Evolutionary conservation across 2,329 filamentous ascomycete genomes (phyloP).

Genomic region (Verticillium albo-atrum): DNA sequence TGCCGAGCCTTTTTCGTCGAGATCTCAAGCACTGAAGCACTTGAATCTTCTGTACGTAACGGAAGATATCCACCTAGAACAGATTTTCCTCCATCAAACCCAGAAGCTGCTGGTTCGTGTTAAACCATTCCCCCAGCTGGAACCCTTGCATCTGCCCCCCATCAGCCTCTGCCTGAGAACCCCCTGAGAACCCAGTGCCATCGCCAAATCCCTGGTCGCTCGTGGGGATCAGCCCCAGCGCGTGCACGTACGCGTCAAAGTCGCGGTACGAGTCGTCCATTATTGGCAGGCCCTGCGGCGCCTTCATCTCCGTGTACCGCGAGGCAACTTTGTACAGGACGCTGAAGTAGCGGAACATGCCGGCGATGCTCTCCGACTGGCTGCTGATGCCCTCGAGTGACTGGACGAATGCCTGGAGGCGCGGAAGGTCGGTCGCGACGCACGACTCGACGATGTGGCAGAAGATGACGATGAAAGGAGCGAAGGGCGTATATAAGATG

Average conservation of each 20-base stretch:
- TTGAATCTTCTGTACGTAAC: not conserved
- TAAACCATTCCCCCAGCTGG: conserved; percentile 32
- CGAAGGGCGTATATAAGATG: conserved; percentile 45
- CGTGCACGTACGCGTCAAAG: conserved; percentile 47
- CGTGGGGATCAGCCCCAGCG: conserved; percentile 37
- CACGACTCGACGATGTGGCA: conserved; percentile 43
- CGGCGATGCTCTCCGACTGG: conserved; percentile 42
- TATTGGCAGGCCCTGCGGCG: conserved; percentile 18
- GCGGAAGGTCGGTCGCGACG: conserved; percentile 34
- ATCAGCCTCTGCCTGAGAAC: not conserved
- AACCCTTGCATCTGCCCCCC: not conserved
- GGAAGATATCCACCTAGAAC: not conserved
- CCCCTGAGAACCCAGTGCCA: conserved; percentile 29
- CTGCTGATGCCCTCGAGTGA: conserved; percentile 46
- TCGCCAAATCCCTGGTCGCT: conserved; percentile 1
- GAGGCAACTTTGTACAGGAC: conserved; percentile 54
- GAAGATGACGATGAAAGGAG: conserved; percentile 49
- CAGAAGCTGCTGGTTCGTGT: conserved; percentile 31
- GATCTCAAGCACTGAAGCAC: not conserved
- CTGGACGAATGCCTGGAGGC: conserved; percentile 43
- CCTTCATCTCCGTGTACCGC: conserved; percentile 46
- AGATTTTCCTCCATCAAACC: conserved; percentile 23
- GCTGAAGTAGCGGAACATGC: conserved; percentile 52
- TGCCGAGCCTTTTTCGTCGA: not conserved
- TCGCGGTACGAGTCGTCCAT: conserved; percentile 36